Evolutionary conservation across 805 yeast genomes (phyloP), one percentile per base, ranked within the genome.

Genomic region (Barnettozyma salicaria): DNA sequence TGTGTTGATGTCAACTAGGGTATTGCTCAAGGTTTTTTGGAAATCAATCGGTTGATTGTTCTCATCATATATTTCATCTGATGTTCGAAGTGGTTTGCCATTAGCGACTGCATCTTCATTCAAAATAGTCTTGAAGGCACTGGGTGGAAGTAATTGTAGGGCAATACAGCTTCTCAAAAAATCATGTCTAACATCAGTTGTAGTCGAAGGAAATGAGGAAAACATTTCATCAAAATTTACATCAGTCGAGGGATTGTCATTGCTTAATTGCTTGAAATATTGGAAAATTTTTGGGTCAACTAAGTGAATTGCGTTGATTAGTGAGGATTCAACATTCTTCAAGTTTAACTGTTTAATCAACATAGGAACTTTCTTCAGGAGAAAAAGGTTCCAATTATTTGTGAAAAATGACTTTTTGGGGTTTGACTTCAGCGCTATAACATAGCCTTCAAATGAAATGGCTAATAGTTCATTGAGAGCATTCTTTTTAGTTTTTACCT

Each of bases 171-270:
- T 59, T 42, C 62, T 65, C n/a, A 74, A 49, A 35, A 74, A 70
- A 23, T 71, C 78, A 43, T 69, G 74, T 27, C 80, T 61, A 4
- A 72, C 60, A 48, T 72, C 78, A 10, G 59, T 53, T 7, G 65
- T 63, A 2, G 70, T 62, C 2, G 72, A 56, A 2, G 76, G 70
- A 41, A 66, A 68, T 12, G 73, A 65, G n/a, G 72, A 63, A 43
- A 74, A 73, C 58, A 73, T 61, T 37, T 72, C 75, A 39, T 72
- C 78, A 21, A 50, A 41, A 13, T 54, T 55, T 4, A 57, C 43
- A 26, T 42, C 46, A 7, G 30, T 13, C 4, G 34, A 19, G 4
- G 50, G 38, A 33, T 50, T 36, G 18, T 38, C 44, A 9, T 48
- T 45, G 4, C 42, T 39, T 7, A 32, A 37, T 0, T 39, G 31